Percentiles rank a stretch among this genome's conserved stretches.
phyloP scores from a whole-genome alignment of 495 filamentous ascomycete species.

The Bathelium albidoporum region DNA sequence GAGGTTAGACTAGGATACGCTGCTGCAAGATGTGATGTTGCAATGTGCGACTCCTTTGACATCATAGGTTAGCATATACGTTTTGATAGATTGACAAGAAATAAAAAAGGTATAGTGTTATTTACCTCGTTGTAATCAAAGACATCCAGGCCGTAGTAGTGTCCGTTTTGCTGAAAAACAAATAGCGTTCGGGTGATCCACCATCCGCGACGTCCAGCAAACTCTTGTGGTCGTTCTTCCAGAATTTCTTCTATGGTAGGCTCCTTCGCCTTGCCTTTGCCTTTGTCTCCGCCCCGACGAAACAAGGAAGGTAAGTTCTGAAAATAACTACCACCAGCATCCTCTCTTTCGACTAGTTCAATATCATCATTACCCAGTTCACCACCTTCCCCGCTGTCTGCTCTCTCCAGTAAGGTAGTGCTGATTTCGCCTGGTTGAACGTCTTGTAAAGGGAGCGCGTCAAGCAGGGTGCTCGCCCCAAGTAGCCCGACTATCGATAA shows the following conservation, averaged over 20 bases:
- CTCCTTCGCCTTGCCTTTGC: background rate
- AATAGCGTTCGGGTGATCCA: background rate
- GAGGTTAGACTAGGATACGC: background rate
- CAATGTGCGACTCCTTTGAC: too few species aligned
- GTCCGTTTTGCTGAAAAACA: background rate
- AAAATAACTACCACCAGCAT: background rate
- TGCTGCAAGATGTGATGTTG: background rate
- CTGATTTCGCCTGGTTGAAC: background rate
- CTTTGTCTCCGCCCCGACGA: background rate
- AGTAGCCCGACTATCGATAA: background rate
- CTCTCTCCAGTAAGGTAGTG: background rate
- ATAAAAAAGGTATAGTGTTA: too few species aligned
- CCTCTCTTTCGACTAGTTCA: background rate
- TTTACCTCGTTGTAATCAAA: background rate
- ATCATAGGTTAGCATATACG: too few species aligned
- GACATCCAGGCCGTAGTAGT: background rate
- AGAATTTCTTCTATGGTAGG: background rate
- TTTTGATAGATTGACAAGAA: too few species aligned
- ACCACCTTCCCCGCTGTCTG: background rate
- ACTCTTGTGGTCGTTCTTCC: background rate
- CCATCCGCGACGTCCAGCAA: background rate
- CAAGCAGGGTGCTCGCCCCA: background rate
- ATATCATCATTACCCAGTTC: background rate
- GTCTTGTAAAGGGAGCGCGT: background rate
- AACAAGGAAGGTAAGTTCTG: background rate